These are phyloP conservation scores for Plantago lanceolata DNA, from an alignment of 305 asterid genomes.

Conservation along the genomic window DNA sequence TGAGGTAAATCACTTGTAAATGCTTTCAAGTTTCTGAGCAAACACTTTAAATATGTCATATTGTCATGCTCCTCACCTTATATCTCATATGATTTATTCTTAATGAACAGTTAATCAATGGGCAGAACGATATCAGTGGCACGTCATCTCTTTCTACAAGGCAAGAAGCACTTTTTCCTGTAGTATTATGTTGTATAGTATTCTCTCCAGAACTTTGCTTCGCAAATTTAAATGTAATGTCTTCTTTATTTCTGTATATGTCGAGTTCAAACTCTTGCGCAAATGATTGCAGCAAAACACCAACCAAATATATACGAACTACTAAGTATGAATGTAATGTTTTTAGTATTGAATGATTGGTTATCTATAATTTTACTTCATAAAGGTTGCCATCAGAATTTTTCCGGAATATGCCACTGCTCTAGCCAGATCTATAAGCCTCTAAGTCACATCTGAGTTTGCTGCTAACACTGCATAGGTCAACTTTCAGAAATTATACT, in stretches of 20 bases:
- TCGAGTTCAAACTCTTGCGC: not conserved
- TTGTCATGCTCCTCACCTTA: slow-evolving; percentile 7
- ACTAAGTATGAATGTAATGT: too few relatives aligned
- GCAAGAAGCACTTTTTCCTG: slow-evolving; percentile 33
- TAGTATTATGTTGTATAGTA: slow-evolving; percentile 1
- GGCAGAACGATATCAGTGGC: slow-evolving; percentile 23
- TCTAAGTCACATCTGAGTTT: not conserved
- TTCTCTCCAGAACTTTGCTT: slow-evolving; percentile 17
- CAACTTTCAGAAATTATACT: too few relatives aligned
- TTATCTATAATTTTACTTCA: too few relatives aligned
- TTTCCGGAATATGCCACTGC: not conserved
- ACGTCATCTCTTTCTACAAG: slow-evolving; percentile 47
- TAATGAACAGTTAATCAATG: slow-evolving; percentile 52
- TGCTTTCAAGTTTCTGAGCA: slow-evolving; percentile 12
- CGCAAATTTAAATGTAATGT: slow-evolving; percentile 1
- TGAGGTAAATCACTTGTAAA: slow-evolving; percentile 52
- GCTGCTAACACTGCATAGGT: too few relatives aligned
- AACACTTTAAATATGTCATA: slow-evolving; percentile 12
- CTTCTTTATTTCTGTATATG: not conserved
- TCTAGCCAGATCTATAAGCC: not conserved
- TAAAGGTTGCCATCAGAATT: too few relatives aligned
- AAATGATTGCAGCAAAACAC: not conserved
- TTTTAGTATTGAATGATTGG: too few relatives aligned
- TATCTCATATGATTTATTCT: slow-evolving; percentile 20
- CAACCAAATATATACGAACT: too few relatives aligned